Percentiles rank a stretch among this genome's conserved stretches.
Evolutionary conservation across 179 eudicot species (phyloP).

Genomic region (Nepenthes alata): DNA sequence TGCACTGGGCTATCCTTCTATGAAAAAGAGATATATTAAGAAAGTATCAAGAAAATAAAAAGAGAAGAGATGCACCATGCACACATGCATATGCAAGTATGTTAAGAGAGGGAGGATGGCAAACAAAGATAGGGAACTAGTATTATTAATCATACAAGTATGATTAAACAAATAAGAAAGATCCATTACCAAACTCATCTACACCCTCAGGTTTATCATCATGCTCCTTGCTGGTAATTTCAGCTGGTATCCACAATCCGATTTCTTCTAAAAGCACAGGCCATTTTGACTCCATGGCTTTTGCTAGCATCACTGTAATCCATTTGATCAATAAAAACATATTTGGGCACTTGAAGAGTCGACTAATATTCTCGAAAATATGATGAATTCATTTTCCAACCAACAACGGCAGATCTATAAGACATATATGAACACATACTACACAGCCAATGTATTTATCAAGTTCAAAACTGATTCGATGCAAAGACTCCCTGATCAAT

Average conservation of each 20-base stretch:
- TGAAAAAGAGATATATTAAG: no score
- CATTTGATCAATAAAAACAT: background rate
- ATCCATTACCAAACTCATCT: constrained; percentile 53
- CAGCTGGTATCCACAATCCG: constrained; percentile 77
- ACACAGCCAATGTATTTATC: no score
- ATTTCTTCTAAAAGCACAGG: constrained; percentile 48
- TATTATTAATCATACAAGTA: no score
- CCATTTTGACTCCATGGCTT: constrained; percentile 60
- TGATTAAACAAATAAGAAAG: background rate
- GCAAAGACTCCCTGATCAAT: background rate
- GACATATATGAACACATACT: no score
- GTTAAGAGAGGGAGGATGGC: background rate
- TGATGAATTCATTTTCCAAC: background rate
- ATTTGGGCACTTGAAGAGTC: background rate
- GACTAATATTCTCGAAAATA: background rate
- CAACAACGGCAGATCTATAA: no score
- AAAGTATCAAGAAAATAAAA: background rate
- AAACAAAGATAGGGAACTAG: background rate
- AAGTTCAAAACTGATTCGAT: no score
- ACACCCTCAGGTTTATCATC: constrained; percentile 74
- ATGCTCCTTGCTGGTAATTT: constrained; percentile 39
- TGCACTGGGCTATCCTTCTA: no score
- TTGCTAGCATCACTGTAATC: constrained; percentile 35
- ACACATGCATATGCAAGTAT: background rate
- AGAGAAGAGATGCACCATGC: background rate